Percentiles rank a stretch among this genome's conserved stretches.
Evolutionary conservation across 2,329 filamentous ascomycete genomes (phyloP).

Genomic region (Onygenales sp.): DNA sequence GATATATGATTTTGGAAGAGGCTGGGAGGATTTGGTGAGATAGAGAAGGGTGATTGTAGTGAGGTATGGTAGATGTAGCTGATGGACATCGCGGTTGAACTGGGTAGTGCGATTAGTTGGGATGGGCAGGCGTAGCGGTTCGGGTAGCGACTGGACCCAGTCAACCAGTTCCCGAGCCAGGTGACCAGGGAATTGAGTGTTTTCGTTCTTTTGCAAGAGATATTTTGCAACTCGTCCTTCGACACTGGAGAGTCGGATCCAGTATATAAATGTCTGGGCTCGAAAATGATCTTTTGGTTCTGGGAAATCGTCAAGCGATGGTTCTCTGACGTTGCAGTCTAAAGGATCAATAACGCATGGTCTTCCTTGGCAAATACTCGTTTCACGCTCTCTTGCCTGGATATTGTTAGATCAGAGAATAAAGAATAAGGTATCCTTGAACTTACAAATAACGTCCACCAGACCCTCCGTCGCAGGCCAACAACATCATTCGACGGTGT

Average conservation of each 20-base stretch:
- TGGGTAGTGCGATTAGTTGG: slow-evolving; percentile 17
- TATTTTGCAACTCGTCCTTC: slow-evolving; percentile 33
- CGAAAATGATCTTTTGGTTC: slow-evolving; percentile 21
- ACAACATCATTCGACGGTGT: slow-evolving; percentile 11
- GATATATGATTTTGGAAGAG: slow-evolving; percentile 28
- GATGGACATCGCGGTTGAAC: slow-evolving; percentile 35
- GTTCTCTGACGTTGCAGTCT: slow-evolving; percentile 33
- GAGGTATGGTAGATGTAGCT: slow-evolving; percentile 35
- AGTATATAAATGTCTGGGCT: slow-evolving; percentile 34
- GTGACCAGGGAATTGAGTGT: slow-evolving; percentile 15
- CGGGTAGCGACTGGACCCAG: slow-evolving; percentile 28
- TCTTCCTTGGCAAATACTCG: slow-evolving; percentile 35
- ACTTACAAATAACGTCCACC: slow-evolving; percentile 33
- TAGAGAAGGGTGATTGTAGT: slow-evolving; percentile 34
- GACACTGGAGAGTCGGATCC: slow-evolving; percentile 33
- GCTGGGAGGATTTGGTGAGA: slow-evolving; percentile 25
- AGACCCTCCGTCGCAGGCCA: slow-evolving; percentile 30
- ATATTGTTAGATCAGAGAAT: background rate
- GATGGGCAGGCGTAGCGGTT: slow-evolving; percentile 25
- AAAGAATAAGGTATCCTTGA: background rate
- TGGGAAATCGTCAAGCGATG: slow-evolving; percentile 31
- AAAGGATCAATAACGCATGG: slow-evolving; percentile 35
- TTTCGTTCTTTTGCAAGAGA: slow-evolving; percentile 19
- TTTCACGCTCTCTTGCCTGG: slow-evolving; percentile 27
- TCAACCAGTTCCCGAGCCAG: slow-evolving; percentile 25